Evolutionary conservation across 2,329 filamentous ascomycete species (phyloP).

Genomic region (Cephalotrichum gorgonifer): DNA sequence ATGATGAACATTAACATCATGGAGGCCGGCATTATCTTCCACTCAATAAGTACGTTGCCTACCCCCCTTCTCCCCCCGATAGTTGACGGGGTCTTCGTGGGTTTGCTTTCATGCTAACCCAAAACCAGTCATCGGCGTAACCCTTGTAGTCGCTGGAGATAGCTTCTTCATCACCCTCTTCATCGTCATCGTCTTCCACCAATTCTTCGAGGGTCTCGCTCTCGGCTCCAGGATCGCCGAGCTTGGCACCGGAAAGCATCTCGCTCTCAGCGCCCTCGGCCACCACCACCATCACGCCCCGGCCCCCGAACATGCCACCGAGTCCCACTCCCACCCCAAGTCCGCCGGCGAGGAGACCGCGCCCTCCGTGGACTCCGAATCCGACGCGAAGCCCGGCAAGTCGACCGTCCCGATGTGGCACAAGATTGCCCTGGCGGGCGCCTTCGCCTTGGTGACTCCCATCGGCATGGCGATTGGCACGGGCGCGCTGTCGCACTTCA

Average conservation of each 20-base stretch:
- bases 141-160: slow-evolving; percentile 50
- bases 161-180: slow-evolving; percentile 47
- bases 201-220: slow-evolving; percentile 68
- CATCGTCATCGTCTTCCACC: slow-evolving; percentile 65
- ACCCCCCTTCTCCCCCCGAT: not conserved
- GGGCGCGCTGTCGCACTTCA: slow-evolving; percentile 59
- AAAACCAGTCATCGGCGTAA: slow-evolving; percentile 47
- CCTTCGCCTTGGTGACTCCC: slow-evolving; percentile 63
- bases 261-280: slow-evolving; percentile 6
- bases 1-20: slow-evolving; percentile 57
- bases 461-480: slow-evolving; percentile 75
- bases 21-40: slow-evolving; percentile 66
- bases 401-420: slow-evolving; percentile 25
- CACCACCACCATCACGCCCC: slow-evolving; percentile 13
- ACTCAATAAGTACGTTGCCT: slow-evolving; percentile 49
- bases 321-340: slow-evolving; percentile 12
- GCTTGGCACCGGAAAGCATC: slow-evolving; percentile 24
- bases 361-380: slow-evolving; percentile 8
- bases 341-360: slow-evolving; percentile 3
- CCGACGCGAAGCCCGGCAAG: slow-evolving; percentile 8
- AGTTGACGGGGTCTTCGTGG: slow-evolving; percentile 8
- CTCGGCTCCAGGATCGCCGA: slow-evolving; percentile 61
- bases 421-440: slow-evolving; percentile 50
- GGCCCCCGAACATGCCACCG: slow-evolving; percentile 12
- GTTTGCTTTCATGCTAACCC: not conserved